These are phyloP conservation scores for Halenospora varia DNA, from an alignment of 495 filamentous ascomycete genomes.

Conservation along the genomic window DNA sequence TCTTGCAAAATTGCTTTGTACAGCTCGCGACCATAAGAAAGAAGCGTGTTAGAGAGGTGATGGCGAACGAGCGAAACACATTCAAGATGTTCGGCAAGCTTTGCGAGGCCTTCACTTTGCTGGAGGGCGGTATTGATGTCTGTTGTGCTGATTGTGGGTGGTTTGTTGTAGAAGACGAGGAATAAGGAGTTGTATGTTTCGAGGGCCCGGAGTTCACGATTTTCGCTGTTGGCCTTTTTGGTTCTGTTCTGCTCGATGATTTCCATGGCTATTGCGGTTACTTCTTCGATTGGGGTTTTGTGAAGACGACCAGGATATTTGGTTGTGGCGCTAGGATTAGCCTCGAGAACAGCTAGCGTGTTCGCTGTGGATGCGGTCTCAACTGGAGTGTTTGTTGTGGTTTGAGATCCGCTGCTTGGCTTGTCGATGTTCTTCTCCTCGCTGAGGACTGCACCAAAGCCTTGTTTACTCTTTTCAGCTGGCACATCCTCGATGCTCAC, in stretches of 20 bases:
- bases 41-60: background rate
- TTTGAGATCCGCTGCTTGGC: too few species aligned
- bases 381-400: too few species aligned
- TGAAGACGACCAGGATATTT: too few species aligned
- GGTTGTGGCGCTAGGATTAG: too few species aligned
- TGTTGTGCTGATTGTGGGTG: conserved; percentile 1
- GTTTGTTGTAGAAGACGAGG: background rate
- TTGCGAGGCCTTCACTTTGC: conserved; percentile 3
- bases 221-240: background rate
- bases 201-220: background rate
- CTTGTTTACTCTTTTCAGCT: too few species aligned
- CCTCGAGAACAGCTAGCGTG: too few species aligned
- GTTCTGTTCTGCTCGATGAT: background rate
- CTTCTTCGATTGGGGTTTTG: too few species aligned
- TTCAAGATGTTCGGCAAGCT: background rate
- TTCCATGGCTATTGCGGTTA: too few species aligned
- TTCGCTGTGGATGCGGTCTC: too few species aligned
- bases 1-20: conserved; percentile 10
- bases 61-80: background rate
- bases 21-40: conserved; percentile 6
- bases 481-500: too few species aligned
- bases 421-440: too few species aligned
- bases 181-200: conserved; percentile 15
- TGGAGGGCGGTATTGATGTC: conserved; percentile 9
- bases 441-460: too few species aligned